These are phyloP conservation scores for Exophiala lecanii-corni DNA, from an alignment of 2,329 filamentous ascomycete species.

Conservation along the genomic window DNA sequence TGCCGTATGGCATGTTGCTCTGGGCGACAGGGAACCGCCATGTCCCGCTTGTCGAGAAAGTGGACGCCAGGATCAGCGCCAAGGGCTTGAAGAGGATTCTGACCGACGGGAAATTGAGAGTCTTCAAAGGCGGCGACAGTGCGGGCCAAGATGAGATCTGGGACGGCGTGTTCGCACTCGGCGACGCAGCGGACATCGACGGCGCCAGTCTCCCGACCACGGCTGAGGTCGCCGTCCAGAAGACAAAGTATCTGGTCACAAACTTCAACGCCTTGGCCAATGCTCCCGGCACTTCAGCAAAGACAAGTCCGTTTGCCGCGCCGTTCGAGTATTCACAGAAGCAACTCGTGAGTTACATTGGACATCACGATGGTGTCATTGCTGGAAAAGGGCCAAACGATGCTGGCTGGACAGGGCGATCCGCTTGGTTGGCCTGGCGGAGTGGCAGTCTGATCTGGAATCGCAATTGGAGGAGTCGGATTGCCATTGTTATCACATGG, in stretches of 20 bases:
- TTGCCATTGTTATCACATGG: conserved; percentile 35
- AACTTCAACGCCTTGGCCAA: conserved; percentile 17
- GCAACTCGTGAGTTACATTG: conserved; percentile 38
- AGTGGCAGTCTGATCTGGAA: conserved; percentile 36
- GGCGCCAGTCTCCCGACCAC: conserved; percentile 23
- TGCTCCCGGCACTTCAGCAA: neutral
- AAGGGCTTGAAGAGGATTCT: conserved; percentile 34
- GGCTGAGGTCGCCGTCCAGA: conserved; percentile 26
- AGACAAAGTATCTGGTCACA: conserved; percentile 24
- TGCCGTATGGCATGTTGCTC: conserved; percentile 36
- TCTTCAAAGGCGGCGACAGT: conserved; percentile 7
- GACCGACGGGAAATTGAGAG: conserved; percentile 32
- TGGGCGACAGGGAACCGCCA: conserved; percentile 39
- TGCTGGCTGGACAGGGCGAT: conserved; percentile 35
- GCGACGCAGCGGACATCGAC: conserved; percentile 30
- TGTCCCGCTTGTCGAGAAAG: conserved; percentile 31
- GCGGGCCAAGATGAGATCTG: conserved; percentile 4
- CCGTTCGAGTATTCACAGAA: conserved; percentile 39
- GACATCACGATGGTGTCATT: conserved; percentile 40
- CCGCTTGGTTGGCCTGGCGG: conserved; percentile 44
- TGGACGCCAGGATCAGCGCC: conserved; percentile 32
- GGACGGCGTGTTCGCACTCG: conserved; percentile 28
- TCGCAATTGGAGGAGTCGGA: conserved; percentile 31
- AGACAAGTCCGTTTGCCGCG: conserved; percentile 6
- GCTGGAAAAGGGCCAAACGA: conserved; percentile 30